Evolutionary conservation across 257 asterid genomes (phyloP), one percentile per base, ranked within the genome.

Genomic region (Penstemon newberryi): DNA sequence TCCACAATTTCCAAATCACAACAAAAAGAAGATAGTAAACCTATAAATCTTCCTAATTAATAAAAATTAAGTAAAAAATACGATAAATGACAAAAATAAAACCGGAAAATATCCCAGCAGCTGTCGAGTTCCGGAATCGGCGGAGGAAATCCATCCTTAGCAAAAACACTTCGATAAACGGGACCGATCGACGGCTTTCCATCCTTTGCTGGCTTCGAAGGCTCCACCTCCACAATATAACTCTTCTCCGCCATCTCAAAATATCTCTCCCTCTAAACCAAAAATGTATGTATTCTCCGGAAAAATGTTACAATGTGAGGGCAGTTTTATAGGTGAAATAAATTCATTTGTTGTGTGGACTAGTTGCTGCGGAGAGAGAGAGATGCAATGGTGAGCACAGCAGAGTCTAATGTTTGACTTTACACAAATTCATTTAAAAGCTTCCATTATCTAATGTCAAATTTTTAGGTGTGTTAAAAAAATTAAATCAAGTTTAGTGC

Each of bases 31-130:
- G 12, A 41, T 13, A 38, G 33, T 25, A 25, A 25, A 25, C 33
- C 2, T 25, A 25, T 25, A 25, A 25, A 25, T 25, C 33, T 25
- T 25, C 33, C 2, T 25, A 25, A 25, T 25, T 25, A 25, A 25
- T 1, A 1, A 25, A 25, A 25, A 25, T 1, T 1, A 2, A 25
- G 33, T 25, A 25, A 25, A 25, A 25, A 1, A 25, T 10, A 49
- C 54, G n/a, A 49, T 49, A 64, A 55, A 45, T 3, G 15, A 42
- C 49, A 64, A 42, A 65, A 8, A 56, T n/a, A 12, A 3, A 47
- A 92, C 98, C 98, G 92, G 85, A 93, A 93, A 80, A 93, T 85
- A 58, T 93, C 98, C 98, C 98, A 93, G 51, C 97, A 90, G 77
- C 92, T 54, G 58, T 88, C 89, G 7, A 93, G 77, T 4, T 97